Conservation (phyloP, 495 filamentous ascomycete species). For the Aspergillus hancockii region DNA sequence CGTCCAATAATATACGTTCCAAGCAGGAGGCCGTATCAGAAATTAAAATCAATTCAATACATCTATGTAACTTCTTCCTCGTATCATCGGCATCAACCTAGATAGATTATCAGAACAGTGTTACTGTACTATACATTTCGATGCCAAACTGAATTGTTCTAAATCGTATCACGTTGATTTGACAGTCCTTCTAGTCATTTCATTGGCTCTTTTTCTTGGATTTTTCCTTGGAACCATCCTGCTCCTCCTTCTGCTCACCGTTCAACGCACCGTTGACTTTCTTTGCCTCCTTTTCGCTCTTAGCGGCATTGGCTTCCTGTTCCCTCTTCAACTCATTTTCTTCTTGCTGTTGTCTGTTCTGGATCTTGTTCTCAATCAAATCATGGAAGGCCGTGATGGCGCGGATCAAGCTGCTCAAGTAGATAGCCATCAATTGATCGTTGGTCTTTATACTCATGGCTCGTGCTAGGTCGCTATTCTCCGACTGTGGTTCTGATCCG, state of each 20-base stretch:
- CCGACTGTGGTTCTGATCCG: conserved; percentile 48
- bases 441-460: conserved; percentile 99
- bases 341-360: conserved; percentile 95
- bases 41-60: not conserved
- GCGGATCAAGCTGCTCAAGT: conserved; percentile 91
- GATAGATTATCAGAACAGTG: conserved; percentile 3
- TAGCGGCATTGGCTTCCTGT: conserved; percentile 56
- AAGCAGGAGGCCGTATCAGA: not conserved
- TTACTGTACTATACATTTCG: conserved; percentile 34
- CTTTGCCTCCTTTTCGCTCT: conserved; percentile 66
- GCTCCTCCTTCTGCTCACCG: conserved; percentile 67
- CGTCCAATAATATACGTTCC: not conserved
- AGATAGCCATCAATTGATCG: conserved; percentile 97
- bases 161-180: conserved; percentile 32
- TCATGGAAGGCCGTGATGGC: conserved; percentile 99
- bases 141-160: conserved; percentile 26
- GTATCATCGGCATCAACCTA: not conserved
- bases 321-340: conserved; percentile 86
- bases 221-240: conserved; percentile 62
- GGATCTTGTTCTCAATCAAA: conserved; percentile 99
- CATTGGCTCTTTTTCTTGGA: conserved; percentile 58
- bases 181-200: conserved; percentile 18
- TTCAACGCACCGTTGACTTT: conserved; percentile 58
- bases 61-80: not conserved
- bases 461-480: conserved; percentile 80